Evolutionary conservation across 768 basidiomycete species (phyloP), one percentile per base, ranked within the genome.

Genomic region (Symmetrospora coprosmae): DNA sequence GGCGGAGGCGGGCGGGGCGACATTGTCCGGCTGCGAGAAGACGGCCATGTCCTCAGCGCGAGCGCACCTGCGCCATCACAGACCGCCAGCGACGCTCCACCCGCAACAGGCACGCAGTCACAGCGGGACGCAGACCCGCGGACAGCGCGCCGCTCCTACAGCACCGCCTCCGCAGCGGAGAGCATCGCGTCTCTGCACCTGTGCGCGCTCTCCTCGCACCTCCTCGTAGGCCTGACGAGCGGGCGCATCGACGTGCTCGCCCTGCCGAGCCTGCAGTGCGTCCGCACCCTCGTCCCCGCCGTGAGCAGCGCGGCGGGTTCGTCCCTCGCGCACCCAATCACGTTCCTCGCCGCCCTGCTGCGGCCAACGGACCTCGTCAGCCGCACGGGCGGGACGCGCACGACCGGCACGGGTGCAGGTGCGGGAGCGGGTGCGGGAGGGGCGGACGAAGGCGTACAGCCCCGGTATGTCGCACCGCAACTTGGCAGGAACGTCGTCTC

Each of bases 321-420:
- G 81, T 71, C 84, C 81, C 64, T 65, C 80, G 81, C 41, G 70
- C 80, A 66, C 72, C 61, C 80, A 31, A 82, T 96, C 70, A 82
- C 86, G 16, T 76, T 82, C 71, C 72, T 99, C 5, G 73, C 78
- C 43, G 85, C 86, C 2, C 78, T 97, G 73, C 77, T 91, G 48
- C 85, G 85, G 66, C 94, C 92, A 1, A 78, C 81, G 17, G 91
- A 97, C 71, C 78, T 97, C 40, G 77, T 87, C 59, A 86, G 87
- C 0, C 87, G 47, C 38, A 37, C 49, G 49, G 55, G 17, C 52
- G 61, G 2, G 43, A 31, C 23, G 9, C 6, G 38, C 21, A 21
- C 16, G 31, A 19, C 30, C 21, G 39, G 28, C 50, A 47, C 46
- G 11, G 28, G 60, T 50, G 61, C 48, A 28, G 59, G 53, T 0